Evolutionary conservation across 2,329 filamentous ascomycete genomes (phyloP).

Genomic region (Kalaharituber pfeilii): DNA sequence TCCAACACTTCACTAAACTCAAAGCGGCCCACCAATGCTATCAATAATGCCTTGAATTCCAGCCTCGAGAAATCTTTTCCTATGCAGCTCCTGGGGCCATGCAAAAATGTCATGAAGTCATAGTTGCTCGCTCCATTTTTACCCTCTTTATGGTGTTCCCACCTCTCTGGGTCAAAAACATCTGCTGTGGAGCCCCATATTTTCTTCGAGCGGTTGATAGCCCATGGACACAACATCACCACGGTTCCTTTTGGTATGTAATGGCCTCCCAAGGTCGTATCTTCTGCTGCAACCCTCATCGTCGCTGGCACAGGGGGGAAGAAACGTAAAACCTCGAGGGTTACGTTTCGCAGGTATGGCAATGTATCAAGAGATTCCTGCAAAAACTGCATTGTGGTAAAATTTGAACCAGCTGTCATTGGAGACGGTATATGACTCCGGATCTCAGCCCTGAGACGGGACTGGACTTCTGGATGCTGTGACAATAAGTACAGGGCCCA

Average conservation of each 20-base stretch:
- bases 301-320: slow-evolving; percentile 56
- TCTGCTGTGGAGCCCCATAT: slow-evolving; percentile 63
- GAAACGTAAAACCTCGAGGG: slow-evolving; percentile 58
- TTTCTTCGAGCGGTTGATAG: slow-evolving; percentile 48
- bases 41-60: slow-evolving; percentile 71
- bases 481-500: slow-evolving; percentile 59
- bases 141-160: slow-evolving; percentile 6
- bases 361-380: slow-evolving; percentile 50
- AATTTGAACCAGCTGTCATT: slow-evolving; percentile 22
- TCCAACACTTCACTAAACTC: slow-evolving; percentile 38
- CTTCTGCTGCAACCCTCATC: slow-evolving; percentile 43
- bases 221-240: slow-evolving; percentile 46
- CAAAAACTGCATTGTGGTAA: slow-evolving; percentile 28
- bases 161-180: slow-evolving; percentile 55
- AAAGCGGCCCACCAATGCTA: slow-evolving; percentile 59
- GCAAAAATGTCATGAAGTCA: slow-evolving; percentile 63
- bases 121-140: slow-evolving; percentile 57
- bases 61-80: slow-evolving; percentile 62
- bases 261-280: slow-evolving; percentile 49
- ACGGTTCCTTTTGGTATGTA: slow-evolving; percentile 53
- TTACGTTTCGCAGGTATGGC: slow-evolving; percentile 64
- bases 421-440: slow-evolving; percentile 40
- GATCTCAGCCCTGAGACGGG: slow-evolving; percentile 50
- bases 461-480: slow-evolving; percentile 46
- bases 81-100: slow-evolving; percentile 74